Evolutionary conservation across 306 rosid species (phyloP).

Genomic region (Castanea crenata): DNA sequence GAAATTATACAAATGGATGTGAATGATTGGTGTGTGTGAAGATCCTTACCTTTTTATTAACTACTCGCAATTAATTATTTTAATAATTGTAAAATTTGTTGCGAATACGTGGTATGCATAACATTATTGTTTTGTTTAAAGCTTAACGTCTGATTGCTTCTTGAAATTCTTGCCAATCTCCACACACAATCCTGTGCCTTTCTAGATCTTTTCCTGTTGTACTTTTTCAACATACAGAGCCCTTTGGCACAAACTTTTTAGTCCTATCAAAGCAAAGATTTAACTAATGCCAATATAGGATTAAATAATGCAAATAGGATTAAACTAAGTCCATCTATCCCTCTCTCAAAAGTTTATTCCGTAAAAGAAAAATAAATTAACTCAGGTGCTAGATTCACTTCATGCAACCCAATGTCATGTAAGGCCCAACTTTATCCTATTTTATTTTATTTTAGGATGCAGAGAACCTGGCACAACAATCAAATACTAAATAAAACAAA

Average conservation of each 20-base stretch:
- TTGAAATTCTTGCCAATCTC: background rate
- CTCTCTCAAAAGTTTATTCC: background rate
- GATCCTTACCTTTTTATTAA: too few relatives aligned
- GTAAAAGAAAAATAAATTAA: background rate
- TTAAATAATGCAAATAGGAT: background rate
- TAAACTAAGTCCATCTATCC: background rate
- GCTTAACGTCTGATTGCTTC: background rate
- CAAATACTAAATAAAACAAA: background rate
- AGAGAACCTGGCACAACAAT: constrained; percentile 29
- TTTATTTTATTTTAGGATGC: constrained; percentile 20
- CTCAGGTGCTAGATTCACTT: constrained; percentile 19
- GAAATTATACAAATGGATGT: too few relatives aligned
- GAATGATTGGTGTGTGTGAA: too few relatives aligned
- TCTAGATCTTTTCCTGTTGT: background rate
- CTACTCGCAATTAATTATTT: too few relatives aligned
- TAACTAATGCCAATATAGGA: background rate
- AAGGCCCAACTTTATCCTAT: constrained; percentile 23
- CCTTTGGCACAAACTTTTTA: background rate
- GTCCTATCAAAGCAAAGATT: background rate
- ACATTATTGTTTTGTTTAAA: background rate
- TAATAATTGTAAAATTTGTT: too few relatives aligned
- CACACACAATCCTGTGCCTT: background rate
- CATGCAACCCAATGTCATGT: constrained; percentile 26
- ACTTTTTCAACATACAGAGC: constrained; percentile 4
- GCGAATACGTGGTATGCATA: too few relatives aligned